Conservation (phyloP, 371 early-diverging fungal species). For the Massospora cicadina region DNA sequence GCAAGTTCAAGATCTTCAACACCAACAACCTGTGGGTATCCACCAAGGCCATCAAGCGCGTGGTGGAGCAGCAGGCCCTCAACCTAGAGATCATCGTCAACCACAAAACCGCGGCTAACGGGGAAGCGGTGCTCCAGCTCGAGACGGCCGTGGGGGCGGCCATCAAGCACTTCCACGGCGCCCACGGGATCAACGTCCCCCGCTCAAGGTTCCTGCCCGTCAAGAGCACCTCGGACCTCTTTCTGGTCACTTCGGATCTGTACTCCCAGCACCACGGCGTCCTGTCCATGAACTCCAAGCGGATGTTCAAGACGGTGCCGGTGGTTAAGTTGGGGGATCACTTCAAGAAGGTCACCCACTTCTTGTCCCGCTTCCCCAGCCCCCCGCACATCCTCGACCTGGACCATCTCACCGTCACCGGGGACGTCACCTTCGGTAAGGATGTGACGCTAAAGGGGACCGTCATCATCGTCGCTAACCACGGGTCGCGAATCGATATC, state of each 20-base stretch:
- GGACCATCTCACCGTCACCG: conserved; percentile 96
- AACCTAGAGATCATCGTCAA: conserved; percentile 97
- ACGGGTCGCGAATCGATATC: conserved; percentile 89
- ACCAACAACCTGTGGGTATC: conserved; percentile 67
- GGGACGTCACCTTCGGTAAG: conserved; percentile 93
- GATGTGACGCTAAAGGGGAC: conserved; percentile 92
- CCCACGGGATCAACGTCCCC: conserved; percentile 97
- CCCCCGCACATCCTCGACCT: conserved; percentile 95
- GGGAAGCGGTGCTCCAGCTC: conserved; percentile 94
- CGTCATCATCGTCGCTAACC: conserved; percentile 97
- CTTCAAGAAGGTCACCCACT: conserved; percentile 81
- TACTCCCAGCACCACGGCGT: conserved; percentile 88
- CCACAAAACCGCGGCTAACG: conserved; percentile 45
- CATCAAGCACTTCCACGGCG: conserved; percentile 94
- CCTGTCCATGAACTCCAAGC: conserved; percentile 76
- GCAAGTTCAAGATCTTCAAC: conserved; percentile 97
- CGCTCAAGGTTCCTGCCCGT: conserved; percentile 97
- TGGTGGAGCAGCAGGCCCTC: conserved; percentile 64
- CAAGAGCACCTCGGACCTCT: conserved; percentile 96
- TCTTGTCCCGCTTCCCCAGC: conserved; percentile 59
- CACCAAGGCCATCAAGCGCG: conserved; percentile 87
- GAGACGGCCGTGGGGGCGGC: conserved; percentile 99
- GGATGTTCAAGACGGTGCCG: conserved; percentile 86
- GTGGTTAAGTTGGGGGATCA: conserved; percentile 94
- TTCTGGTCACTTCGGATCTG: conserved; percentile 92